Evolutionary conservation across 192 early-diverging fungal genomes (phyloP).

Genomic region (Chytriomyces sp.): DNA sequence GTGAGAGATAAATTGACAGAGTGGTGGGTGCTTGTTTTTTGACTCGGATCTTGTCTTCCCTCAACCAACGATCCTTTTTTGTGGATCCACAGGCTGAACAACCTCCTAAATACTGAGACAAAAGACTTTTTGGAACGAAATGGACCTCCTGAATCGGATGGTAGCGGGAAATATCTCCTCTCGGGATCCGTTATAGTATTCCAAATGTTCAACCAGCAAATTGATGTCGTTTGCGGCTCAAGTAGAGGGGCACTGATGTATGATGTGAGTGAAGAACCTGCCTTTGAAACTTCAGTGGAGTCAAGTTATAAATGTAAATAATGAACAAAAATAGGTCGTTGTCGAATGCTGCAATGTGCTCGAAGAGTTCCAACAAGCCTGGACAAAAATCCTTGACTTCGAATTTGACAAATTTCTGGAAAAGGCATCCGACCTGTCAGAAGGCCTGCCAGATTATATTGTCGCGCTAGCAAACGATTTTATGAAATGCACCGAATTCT

Average conservation of each 20-base stretch:
- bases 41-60: background rate
- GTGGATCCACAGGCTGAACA: slow-evolving; percentile 52
- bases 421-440: slow-evolving; percentile 72
- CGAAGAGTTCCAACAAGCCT: slow-evolving; percentile 81
- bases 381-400: slow-evolving; percentile 74
- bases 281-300: background rate
- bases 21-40: slow-evolving; percentile 62
- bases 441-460: slow-evolving; percentile 92
- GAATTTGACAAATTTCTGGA: slow-evolving; percentile 84
- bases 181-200: slow-evolving; percentile 87
- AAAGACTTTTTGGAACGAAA: slow-evolving; percentile 75
- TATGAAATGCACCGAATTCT: slow-evolving; percentile 88
- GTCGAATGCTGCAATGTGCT: slow-evolving; percentile 73
- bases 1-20: slow-evolving; percentile 84
- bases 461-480: slow-evolving; percentile 97
- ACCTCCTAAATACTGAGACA: slow-evolving; percentile 85
- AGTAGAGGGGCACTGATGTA: slow-evolving; percentile 88
- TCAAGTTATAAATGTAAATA: background rate
- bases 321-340: slow-evolving; percentile 47
- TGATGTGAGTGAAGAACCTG: slow-evolving; percentile 61
- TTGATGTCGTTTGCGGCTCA: slow-evolving; percentile 83
- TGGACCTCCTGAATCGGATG: slow-evolving; percentile 76
- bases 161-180: slow-evolving; percentile 80
- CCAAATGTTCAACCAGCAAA: slow-evolving; percentile 98
- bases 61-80: background rate